Percentiles rank a stretch among this genome's conserved stretches.
Conservation (phyloP, 2,329 filamentous ascomycete species). For the Neodidymelliopsis sp. region DNA sequence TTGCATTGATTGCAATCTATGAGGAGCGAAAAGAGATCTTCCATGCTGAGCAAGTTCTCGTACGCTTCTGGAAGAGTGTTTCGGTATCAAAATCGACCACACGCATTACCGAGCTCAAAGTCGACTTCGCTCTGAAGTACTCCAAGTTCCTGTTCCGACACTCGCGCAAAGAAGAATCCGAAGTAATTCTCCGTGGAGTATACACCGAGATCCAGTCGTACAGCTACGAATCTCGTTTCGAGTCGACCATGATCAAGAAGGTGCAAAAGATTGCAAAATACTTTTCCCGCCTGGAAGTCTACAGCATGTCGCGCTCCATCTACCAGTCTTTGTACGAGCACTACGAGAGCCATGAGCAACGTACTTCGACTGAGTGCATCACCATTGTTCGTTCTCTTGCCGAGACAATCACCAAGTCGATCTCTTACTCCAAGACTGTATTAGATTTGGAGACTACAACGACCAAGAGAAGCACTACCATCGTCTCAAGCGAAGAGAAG, state of each 20-base stretch:
- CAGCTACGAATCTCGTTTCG: conserved; percentile 31
- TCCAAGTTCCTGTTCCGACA: conserved; percentile 29
- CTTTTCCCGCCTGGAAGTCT: conserved; percentile 27
- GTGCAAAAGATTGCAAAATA: conserved; percentile 27
- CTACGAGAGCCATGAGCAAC: conserved; percentile 33
- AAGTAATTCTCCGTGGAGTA: conserved; percentile 31
- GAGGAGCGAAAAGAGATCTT: conserved; percentile 35
- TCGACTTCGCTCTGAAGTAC: conserved; percentile 32
- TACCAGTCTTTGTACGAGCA: conserved; percentile 36
- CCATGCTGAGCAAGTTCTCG: conserved; percentile 32
- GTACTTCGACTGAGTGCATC: conserved; percentile 34
- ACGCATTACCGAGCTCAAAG: conserved; percentile 25
- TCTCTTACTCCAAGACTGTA: conserved; percentile 20
- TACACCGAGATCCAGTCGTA: conserved; percentile 32
- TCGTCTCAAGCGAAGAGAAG: conserved; percentile 27
- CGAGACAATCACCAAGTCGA: conserved; percentile 33
- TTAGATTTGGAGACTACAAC: conserved; percentile 19
- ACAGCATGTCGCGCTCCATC: conserved; percentile 31
- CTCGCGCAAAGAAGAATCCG: conserved; percentile 32
- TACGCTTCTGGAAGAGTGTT: conserved; percentile 32
- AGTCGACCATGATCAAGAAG: conserved; percentile 30
- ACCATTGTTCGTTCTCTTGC: conserved; percentile 33
- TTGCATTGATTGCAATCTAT: conserved; percentile 27
- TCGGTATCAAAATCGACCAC: conserved; percentile 22
- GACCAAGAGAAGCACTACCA: conserved; percentile 18